Evolutionary conservation across 305 asterid genomes (phyloP).

Genomic region (Rubia tinctorum): DNA sequence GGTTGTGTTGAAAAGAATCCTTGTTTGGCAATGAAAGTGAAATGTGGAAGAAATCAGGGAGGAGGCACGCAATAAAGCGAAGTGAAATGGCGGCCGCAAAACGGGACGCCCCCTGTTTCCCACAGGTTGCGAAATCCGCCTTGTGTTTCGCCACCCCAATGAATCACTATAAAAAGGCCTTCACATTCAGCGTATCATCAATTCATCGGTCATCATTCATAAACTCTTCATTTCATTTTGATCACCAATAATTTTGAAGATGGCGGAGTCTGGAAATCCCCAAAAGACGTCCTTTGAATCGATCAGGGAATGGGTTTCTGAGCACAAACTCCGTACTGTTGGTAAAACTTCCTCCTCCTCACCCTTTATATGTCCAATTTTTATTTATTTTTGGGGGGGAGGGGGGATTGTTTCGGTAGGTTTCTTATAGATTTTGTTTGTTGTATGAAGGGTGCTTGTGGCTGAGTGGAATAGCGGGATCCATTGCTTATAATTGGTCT

Average conservation of each 20-base stretch:
- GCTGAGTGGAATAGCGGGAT: conserved; percentile 56
- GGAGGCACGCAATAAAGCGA: not conserved
- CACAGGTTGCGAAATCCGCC: conserved; percentile 17
- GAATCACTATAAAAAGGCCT: not conserved
- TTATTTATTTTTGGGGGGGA: not conserved
- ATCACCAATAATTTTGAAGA: not conserved
- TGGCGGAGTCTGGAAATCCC: conserved; percentile 36
- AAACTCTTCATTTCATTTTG: not conserved
- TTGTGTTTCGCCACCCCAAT: conserved; percentile 8
- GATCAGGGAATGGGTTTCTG: conserved; percentile 47
- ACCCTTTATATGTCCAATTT: not conserved
- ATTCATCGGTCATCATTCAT: not conserved
- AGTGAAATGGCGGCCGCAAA: not conserved
- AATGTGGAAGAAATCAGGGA: not conserved
- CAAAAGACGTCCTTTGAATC: conserved; percentile 34
- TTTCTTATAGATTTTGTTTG: not conserved
- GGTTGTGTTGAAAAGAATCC: too few relatives aligned
- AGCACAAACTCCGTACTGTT: conserved; percentile 61
- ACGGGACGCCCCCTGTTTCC: conserved; percentile 11
- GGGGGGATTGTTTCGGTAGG: not conserved
- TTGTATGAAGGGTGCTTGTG: conserved; percentile 37
- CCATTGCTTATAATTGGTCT: conserved; percentile 65
- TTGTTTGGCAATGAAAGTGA: not conserved
- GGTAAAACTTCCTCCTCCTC: conserved; percentile 28
- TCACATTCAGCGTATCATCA: not conserved